Conservation (phyloP, 2,329 filamentous ascomycete species). For the Colletotrichum chrysophilum region DNA sequence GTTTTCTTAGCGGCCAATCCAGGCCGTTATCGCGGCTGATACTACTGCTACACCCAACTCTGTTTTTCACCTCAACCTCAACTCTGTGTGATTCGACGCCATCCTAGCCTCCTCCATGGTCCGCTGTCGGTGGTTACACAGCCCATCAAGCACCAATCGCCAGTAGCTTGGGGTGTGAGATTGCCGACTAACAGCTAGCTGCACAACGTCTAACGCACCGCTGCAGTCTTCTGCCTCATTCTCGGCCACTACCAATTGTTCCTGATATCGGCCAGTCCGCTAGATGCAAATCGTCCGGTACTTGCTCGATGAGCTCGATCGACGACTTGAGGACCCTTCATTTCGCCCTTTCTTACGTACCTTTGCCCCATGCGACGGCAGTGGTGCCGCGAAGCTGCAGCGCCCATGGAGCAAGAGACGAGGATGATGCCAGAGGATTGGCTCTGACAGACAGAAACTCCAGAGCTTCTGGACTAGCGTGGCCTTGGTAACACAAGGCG, state of each 20-base stretch:
- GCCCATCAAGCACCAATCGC: background rate
- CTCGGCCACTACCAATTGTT: background rate
- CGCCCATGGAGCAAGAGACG: background rate
- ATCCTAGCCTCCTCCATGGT: background rate
- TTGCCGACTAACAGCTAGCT: background rate
- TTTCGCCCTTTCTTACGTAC: background rate
- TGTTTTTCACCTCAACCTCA: background rate
- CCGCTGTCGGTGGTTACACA: background rate
- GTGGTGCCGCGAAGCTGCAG: background rate
- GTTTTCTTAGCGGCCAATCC: background rate
- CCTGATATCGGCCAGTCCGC: background rate
- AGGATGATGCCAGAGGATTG: background rate
- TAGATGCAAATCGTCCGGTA: background rate
- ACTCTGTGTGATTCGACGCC: background rate
- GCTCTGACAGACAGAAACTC: background rate
- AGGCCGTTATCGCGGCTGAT: background rate
- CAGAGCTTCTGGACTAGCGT: background rate
- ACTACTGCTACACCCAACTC: background rate
- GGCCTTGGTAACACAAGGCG: background rate
- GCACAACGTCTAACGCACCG: slow-evolving; percentile 6
- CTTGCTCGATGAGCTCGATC: background rate
- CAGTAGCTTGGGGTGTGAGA: background rate
- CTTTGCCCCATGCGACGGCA: background rate
- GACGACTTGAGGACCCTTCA: background rate
- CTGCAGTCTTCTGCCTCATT: background rate